Evolutionary conservation across 2,329 filamentous ascomycete genomes (phyloP), one percentile per base, ranked within the genome.

Genomic region (Epichloe sylvatica): DNA sequence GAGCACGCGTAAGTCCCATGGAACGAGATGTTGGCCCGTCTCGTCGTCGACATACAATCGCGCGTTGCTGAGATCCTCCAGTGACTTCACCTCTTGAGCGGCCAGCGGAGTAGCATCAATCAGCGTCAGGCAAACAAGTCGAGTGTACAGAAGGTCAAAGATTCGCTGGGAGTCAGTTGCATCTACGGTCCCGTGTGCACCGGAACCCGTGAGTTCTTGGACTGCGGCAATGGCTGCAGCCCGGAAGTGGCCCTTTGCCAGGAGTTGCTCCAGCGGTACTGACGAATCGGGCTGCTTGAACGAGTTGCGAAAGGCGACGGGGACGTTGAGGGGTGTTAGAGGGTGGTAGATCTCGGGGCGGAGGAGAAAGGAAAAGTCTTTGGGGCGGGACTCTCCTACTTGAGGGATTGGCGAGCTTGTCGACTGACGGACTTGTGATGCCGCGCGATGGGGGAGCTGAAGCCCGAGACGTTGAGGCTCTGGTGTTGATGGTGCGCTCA

Each of bases 1-100:
- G 15, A 97, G 74, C 3, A 96, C 76, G 6, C 92, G 80, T 47
- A 98, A 74, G 40, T 84, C 77, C 90, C 92, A 98, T 0, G 91
- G 91, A 0, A 91, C 84, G 0, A 94, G 74, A 61, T 84, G 83
- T 49, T 68, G 66, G 19, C 70, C 76, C 0, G 68, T 74, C 23
- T 64, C 59, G n/a, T 73, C 71, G 57, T 77, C 77, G 6, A 72
- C 66, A 62, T 81, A 86, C 53, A 70, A 75, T 49, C 67, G 67
- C 8, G 66, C 67, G 21, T 73, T 73, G 59, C 77, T 79, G 1
- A 83, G 66, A 58, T 83, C 80, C 58, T 81, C 77, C 2, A 83
- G 68, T 2, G 75, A 76, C 58, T 81, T 80, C 33, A 77, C 78
- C 60, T 83, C 80, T 58, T 83, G 83, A 40, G 70, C 82, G 15